Evolutionary conservation across 306 rosid genomes (phyloP).

Genomic region (Argentina anserina): DNA sequence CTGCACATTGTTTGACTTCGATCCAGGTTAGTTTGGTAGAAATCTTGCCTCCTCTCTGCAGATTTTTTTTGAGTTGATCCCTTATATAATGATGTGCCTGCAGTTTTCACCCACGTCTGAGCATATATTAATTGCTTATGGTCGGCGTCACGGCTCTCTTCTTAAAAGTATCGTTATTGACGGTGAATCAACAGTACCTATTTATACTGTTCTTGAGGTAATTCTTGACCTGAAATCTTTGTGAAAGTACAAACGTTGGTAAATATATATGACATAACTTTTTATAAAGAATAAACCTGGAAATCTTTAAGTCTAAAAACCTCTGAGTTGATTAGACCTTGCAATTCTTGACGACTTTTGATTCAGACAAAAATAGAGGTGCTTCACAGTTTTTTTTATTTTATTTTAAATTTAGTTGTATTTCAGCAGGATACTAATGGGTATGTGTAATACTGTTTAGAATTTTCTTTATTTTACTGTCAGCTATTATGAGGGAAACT

Average conservation of each 20-base stretch:
- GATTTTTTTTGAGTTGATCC: slow-evolving; percentile 15
- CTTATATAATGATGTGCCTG: slow-evolving; percentile 31
- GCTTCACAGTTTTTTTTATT: not conserved
- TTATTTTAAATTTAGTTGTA: too few relatives aligned
- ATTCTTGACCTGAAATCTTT: not conserved
- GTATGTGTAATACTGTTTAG: not conserved
- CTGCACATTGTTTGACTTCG: slow-evolving; percentile 80
- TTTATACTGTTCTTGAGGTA: slow-evolving; percentile 96
- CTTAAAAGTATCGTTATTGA: slow-evolving; percentile 82
- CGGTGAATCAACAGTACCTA: slow-evolving; percentile 86
- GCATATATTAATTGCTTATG: slow-evolving; percentile 55
- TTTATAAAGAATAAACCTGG: not conserved
- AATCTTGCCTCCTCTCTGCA: not conserved
- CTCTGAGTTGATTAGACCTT: not conserved
- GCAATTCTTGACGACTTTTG: not conserved
- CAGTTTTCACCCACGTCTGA: slow-evolving; percentile 64
- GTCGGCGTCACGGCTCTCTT: slow-evolving; percentile 59
- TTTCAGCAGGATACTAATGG: not conserved
- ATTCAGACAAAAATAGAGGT: not conserved
- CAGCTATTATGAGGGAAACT: not conserved
- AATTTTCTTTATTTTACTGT: not conserved
- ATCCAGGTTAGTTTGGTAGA: slow-evolving; percentile 52
- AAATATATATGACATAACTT: not conserved
- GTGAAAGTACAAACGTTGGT: not conserved
- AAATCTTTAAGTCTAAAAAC: not conserved